Base-by-base conservation (phyloP, 306 rosid genomes). In the Gleditsia sinensis region DNA sequence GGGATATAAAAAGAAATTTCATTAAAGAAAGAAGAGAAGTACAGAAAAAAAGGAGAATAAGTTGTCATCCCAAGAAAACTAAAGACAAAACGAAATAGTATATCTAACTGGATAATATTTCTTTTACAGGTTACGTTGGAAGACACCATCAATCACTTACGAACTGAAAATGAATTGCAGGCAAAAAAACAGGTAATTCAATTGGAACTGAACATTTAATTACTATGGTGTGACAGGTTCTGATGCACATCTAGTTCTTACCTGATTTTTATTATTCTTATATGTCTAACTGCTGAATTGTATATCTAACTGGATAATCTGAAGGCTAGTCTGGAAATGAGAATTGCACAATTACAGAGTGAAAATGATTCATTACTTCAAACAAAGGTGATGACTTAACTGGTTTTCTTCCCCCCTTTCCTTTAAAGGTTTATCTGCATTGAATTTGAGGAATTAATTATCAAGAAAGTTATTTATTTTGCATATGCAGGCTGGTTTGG, bases 291-390 rank as follows among this genome's bases (percentile, higher is more conserved):
- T 51, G 32, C 63, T 30, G 42, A 73, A 57, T 42, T 50, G 21
- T 60, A 66, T 67, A 40, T 37, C 59, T 78, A 66, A 80, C 53
- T 33, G 40, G 65, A 75, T 64, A 21, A 51, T 69, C 74, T 83
- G 72, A 89, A 89, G 98, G 82, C 74, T 48, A 77, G 71, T 71
- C 80, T 84, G 75, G 91, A 83, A 76, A 76, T 64, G 88, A 87
- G 79, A 82, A 69, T 89, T 63, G 79, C 75, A 57, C 87, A 76
- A 49, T 70, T 88, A 65, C 84, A 68, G 88, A 71, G 67, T 20
- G 95, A 84, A 72, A 90, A 65, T 37, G 74, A 83, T 76, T 90
- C 88, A 25, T 84, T 86, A 71, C 75, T 88, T 81, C 78, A 66
- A 54, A 86, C 81, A 75, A 88, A 87, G 95, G 97, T 81, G 74